Conservation (phyloP, 306 rosid species). For the Astragalus membranaceus region DNA sequence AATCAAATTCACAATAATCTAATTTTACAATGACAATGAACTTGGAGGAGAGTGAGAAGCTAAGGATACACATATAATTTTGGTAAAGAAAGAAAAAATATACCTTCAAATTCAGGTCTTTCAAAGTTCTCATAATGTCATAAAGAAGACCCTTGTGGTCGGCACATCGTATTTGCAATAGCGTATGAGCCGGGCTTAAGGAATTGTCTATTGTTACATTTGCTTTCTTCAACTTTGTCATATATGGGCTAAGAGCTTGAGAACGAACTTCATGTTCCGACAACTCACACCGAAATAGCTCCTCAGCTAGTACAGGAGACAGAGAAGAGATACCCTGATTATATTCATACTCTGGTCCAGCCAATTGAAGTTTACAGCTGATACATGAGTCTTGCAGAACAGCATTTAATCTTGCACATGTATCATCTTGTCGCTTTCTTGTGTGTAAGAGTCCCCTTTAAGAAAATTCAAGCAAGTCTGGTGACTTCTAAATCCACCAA, state of each 20-base stretch:
- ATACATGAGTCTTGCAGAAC: slow-evolving; percentile 54
- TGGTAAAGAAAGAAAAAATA: slow-evolving; percentile 1
- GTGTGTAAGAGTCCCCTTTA: slow-evolving; percentile 65
- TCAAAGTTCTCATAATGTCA: slow-evolving; percentile 71
- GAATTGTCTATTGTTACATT: slow-evolving; percentile 54
- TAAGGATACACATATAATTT: neutral
- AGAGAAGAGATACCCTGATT: slow-evolving; percentile 49
- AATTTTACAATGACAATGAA: neutral
- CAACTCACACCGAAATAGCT: slow-evolving; percentile 47
- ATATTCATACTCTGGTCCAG: slow-evolving; percentile 52
- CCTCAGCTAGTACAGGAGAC: slow-evolving; percentile 47
- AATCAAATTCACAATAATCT: neutral
- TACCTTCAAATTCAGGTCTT: slow-evolving; percentile 66
- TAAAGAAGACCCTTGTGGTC: slow-evolving; percentile 76
- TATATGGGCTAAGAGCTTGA: slow-evolving; percentile 62
- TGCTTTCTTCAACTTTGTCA: slow-evolving; percentile 51
- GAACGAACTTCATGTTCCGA: slow-evolving; percentile 39
- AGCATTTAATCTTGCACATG: slow-evolving; percentile 35
- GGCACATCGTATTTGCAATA: slow-evolving; percentile 56
- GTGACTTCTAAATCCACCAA: neutral
- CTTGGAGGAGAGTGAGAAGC: neutral
- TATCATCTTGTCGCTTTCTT: slow-evolving; percentile 52
- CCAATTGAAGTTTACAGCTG: slow-evolving; percentile 59
- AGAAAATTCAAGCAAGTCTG: slow-evolving; percentile 6
- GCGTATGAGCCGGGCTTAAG: slow-evolving; percentile 67